Evolutionary conservation across 208 protist species (phyloP).

Genomic region (Leptomonas seymouri): DNA sequence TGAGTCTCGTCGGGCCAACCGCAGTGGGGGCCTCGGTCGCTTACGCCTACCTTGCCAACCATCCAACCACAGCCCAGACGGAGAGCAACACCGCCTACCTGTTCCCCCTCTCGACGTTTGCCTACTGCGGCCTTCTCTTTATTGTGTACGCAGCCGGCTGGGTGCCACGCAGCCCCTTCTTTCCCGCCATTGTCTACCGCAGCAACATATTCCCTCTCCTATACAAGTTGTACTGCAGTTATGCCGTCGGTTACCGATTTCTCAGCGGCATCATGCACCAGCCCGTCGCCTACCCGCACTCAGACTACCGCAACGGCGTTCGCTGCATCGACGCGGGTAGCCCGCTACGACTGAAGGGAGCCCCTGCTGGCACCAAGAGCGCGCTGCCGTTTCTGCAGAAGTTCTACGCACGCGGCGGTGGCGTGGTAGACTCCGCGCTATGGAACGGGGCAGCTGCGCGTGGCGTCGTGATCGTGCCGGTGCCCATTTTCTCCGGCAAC

Average conservation of each 20-base stretch:
- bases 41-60: conserved; percentile 38
- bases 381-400: conserved; percentile 8
- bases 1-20: conserved; percentile 23
- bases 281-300: conserved; percentile 63
- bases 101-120: conserved; percentile 29
- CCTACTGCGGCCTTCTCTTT: conserved; percentile 34
- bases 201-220: conserved; percentile 68
- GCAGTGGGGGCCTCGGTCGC: conserved; percentile 32
- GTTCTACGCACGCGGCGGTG: conserved; percentile 24
- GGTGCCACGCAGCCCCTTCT: conserved; percentile 59
- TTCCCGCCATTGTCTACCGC: conserved; percentile 53
- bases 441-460: conserved; percentile 3
- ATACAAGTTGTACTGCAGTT: conserved; percentile 76
- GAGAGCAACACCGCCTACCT: conserved; percentile 11
- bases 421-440: conserved; percentile 22
- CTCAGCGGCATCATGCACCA: conserved; percentile 61
- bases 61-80: conserved; percentile 12
- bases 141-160: conserved; percentile 44
- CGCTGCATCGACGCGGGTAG: conserved; percentile 38
- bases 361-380: conserved; percentile 2
- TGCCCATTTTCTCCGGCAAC: conserved; percentile 89
- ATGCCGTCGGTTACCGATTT: conserved; percentile 61
- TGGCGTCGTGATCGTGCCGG: conserved; percentile 62
- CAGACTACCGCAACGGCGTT: conserved; percentile 80
- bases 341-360: conserved; percentile 17